Percentiles rank a stretch among this genome's conserved stretches.
Evolutionary conservation across 805 yeast species (phyloP).

Genomic region (Diddensiella transvaalensis): DNA sequence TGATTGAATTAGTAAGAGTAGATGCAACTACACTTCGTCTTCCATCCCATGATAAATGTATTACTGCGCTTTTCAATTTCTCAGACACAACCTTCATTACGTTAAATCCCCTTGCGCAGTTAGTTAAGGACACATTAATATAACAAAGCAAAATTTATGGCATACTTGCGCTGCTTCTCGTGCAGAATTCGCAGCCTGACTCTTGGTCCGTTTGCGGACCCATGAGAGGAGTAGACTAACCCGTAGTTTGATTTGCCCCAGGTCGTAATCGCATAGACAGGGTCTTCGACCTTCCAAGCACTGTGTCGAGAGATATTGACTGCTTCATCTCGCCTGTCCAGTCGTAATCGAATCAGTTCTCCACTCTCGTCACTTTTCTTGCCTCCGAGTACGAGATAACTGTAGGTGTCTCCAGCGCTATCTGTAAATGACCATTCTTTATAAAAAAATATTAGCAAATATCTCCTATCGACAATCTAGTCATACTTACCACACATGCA

Average conservation of each 20-base stretch:
- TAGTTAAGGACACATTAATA: no score
- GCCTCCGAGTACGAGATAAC: background rate
- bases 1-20: slow-evolving; percentile 11
- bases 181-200: background rate
- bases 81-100: slow-evolving; percentile 2
- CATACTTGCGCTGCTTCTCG: background rate
- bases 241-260: background rate
- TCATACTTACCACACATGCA: slow-evolving; percentile 1
- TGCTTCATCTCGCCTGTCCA: background rate
- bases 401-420: background rate
- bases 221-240: background rate
- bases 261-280: slow-evolving; percentile 3
- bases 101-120: background rate
- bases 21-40: slow-evolving; percentile 7
- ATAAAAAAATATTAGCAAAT: background rate
- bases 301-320: background rate
- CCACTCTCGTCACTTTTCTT: background rate
- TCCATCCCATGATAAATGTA: slow-evolving; percentile 10
- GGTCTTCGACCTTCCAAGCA: slow-evolving; percentile 6
- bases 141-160: no score
- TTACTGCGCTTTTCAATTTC: slow-evolving; percentile 10
- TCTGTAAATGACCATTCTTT: slow-evolving; percentile 1
- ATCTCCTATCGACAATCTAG: no score
- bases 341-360: background rate
- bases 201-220: background rate